A percentile compares a stretch with the other conserved stretches of the same genome.
Evolutionary conservation across 2,329 filamentous ascomycete species (phyloP).

Genomic region (Talaromyces sp.): DNA sequence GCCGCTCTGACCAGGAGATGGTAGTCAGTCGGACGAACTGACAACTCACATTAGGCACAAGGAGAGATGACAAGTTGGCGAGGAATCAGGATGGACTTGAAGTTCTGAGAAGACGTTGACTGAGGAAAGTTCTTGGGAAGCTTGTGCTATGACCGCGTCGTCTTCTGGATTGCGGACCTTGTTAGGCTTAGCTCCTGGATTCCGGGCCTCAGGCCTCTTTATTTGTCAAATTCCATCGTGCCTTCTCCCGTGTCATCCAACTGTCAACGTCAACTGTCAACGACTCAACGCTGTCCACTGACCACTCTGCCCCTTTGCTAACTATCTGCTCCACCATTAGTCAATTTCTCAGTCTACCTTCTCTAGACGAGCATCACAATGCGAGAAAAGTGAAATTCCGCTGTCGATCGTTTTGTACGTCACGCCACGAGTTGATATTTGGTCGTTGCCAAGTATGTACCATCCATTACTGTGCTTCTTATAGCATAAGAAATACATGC

Average conservation of each 20-base stretch:
- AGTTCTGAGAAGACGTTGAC: no score
- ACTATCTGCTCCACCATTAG: background rate
- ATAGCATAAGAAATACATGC: background rate
- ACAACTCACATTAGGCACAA: no score
- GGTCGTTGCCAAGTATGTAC: background rate
- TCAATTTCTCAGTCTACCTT: background rate
- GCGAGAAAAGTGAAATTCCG: background rate
- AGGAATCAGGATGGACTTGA: no score
- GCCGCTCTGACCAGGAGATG: no score
- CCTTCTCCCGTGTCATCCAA: background rate
- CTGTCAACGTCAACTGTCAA: background rate
- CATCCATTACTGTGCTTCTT: background rate
- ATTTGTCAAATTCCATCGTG: background rate
- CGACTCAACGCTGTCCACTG: no score
- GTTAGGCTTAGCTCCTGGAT: background rate
- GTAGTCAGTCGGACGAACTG: no score
- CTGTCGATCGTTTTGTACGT: background rate
- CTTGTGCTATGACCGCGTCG: no score
- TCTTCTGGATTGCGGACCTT: no score
- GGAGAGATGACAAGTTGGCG: no score
- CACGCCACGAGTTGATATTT: background rate
- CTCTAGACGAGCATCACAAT: background rate
- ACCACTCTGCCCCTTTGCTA: background rate
- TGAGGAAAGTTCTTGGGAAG: no score
- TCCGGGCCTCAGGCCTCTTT: background rate